Base-by-base conservation (phyloP, 441 rosid genomes). In the Erodium texanum region DNA sequence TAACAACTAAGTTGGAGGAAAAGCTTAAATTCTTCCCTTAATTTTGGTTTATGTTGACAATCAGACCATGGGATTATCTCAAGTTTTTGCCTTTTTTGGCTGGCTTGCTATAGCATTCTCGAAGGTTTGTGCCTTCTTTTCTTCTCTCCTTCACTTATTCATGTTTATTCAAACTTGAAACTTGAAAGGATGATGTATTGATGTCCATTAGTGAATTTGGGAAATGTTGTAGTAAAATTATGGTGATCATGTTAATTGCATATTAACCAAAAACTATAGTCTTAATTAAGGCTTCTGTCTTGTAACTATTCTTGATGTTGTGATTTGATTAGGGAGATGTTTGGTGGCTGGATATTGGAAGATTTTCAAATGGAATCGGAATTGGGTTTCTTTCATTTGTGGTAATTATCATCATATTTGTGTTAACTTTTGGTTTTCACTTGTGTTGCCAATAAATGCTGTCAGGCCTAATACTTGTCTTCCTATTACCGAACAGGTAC, bases 31-130 rank as follows among this genome's bases (percentile, higher is more conserved):
- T 45, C n/a, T 45, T 45, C 52, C 12, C 1, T 45, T 45, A 45
- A 18, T 16, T 54, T 54, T 19, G 79, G 81, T 11, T 66, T 65
- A 12, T 48, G 19, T 19, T 59, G 56, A 68, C 74, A 66, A 2
- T 8, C 69, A 87, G 92, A 75, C 85, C 56, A 82, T 87, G 91
- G 90, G 91, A 69, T 74, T 89, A 66, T 73, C 96, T 64, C 80
- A n/a, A 62, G 70, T 34, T 0, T 72, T 2, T 36, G 74, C 43
- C 81, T 68, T 77, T 20, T 3, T 24, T 7, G 83, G 85, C 22
- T 82, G 85, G 85, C 74, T 79, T 71, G 68, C 76, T 0, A 77
- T 77, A n/a, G 75, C 69, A 41, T 70, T 77, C 20, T 29, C 83
- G 0, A 54, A 79, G 79, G 85, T 79, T 70, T 69, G 6, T 36